Conservation (phyloP, 2,329 filamentous ascomycete species). For the Akanthomyces muscarius region DNA sequence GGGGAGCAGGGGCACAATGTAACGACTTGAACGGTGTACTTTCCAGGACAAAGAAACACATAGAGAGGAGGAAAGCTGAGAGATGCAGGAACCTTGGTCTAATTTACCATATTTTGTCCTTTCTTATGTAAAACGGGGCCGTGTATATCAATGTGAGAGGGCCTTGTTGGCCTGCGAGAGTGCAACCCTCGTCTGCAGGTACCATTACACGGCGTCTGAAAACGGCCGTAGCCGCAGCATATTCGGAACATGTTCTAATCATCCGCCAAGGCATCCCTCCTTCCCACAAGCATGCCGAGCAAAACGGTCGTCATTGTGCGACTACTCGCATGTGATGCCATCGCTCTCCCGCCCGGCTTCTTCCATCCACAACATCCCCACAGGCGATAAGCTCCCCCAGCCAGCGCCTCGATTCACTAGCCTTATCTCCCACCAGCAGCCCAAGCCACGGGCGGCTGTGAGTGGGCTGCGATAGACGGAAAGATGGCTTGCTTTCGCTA, state of each 20-base stretch:
- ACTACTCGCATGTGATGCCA: constrained; percentile 1
- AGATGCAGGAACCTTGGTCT: neutral
- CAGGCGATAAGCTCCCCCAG: neutral
- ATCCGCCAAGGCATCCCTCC: neutral
- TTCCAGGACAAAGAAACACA: neutral
- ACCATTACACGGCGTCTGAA: neutral
- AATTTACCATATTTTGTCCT: neutral
- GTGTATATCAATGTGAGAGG: neutral
- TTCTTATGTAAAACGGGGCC: neutral
- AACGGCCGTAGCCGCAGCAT: neutral
- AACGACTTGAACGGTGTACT: neutral
- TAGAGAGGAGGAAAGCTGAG: neutral
- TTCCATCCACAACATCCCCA: neutral
- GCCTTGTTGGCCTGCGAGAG: constrained; percentile 3
- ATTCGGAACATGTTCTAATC: neutral
- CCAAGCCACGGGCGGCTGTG: constrained; percentile 2
- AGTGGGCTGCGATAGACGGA: constrained; percentile 10
- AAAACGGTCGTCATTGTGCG: neutral
- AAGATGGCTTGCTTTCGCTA: constrained; percentile 1
- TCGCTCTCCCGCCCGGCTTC: neutral
- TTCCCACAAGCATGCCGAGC: neutral
- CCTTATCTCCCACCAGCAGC: neutral
- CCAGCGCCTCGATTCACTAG: neutral
- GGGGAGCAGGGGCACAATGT: neutral
- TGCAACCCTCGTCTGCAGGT: neutral